Base-by-base conservation (phyloP, 2,329 filamentous ascomycete species). In the Pseudocercospora fijiensis region DNA sequence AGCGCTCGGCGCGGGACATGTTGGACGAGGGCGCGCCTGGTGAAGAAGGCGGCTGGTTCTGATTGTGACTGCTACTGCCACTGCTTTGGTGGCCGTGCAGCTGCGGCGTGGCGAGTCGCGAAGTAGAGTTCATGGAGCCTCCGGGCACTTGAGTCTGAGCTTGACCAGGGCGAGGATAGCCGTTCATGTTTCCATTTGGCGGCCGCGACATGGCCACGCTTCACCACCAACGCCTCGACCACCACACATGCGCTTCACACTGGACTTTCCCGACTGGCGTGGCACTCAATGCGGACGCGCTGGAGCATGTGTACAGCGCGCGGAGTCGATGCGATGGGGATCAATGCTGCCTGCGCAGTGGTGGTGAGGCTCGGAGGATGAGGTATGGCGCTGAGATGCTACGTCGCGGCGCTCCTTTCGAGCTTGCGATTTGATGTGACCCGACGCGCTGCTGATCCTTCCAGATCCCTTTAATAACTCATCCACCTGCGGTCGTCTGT, bases 1-100 rank as follows among this genome's bases (percentile, higher is more conserved):
- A 99, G 72, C 87, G 86, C 80, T 96, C 92, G 61, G 94, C 94
- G 74, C 81, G 80, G 20, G 72, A 74, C 67, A 70, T 69, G 64
- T 41, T 55, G 18, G 63, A 22, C 33, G 30, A 49, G 24, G 60
- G 43, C 10, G 60, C 41, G 28, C 60, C 41, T 4, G 65, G 53
- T 9, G 60, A 64, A 22, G 53, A 47, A 26, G 60, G 51, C 18
- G 58, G 49, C 33, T 33, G 52, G 60, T 24, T 37, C 58, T 62
- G 24, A n/a, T 24, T 30, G 58, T 45, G 26, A 45, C 56, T 41
- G 49, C 18, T 41, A 27, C 18, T 41, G 49, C 18, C 27, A 27
- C 18, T 57, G 47, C 33, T n/a, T 13, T 37, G 58, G 37, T 56
- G 60, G 27, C 37, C 56, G 58, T 61, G 58, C 43, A 59, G 60